A percentile compares a stretch with the other conserved stretches of the same genome.
phyloP scores from a whole-genome alignment of 2,329 filamentous ascomycete genomes.

The Fusarium tricinctum region DNA sequence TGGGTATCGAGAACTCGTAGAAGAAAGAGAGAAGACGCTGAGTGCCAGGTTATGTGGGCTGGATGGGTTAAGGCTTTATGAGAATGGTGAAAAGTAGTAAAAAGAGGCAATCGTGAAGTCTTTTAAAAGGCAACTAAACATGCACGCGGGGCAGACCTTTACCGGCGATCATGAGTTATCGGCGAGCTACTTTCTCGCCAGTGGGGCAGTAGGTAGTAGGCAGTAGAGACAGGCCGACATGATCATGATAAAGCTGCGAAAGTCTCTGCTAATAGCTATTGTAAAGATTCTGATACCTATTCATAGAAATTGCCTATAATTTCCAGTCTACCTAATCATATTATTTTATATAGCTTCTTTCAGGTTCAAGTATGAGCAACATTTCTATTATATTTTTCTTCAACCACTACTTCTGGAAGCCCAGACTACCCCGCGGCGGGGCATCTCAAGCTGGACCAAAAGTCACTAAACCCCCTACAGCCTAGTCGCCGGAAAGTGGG shows the following conservation, averaged over 20 bases:
- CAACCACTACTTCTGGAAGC: conserved; percentile 10
- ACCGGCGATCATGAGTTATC: not conserved
- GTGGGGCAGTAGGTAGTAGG: conserved; percentile 4
- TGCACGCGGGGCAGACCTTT: conserved; percentile 21
- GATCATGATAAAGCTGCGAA: not conserved
- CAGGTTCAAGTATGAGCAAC: not conserved
- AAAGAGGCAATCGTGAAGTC: conserved; percentile 26
- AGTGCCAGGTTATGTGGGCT: not conserved
- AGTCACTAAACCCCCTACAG: not conserved
- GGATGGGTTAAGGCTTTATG: conserved; percentile 5
- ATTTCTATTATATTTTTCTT: not conserved
- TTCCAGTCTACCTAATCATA: no score
- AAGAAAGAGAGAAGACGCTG: not conserved
- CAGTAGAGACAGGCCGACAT: not conserved
- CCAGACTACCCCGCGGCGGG: conserved; percentile 34
- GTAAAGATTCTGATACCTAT: no score
- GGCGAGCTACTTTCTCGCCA: not conserved
- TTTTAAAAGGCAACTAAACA: conserved; percentile 24
- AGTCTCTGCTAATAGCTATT: not conserved
- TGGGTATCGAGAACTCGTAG: conserved; percentile 12
- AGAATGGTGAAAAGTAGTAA: not conserved
- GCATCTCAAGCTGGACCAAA: conserved; percentile 1
- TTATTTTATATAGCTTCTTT: no score
- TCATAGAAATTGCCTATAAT: no score
- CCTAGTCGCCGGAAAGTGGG: not conserved